A percentile compares a stretch with the other conserved stretches of the same genome.
phyloP scores from a whole-genome alignment of 768 basidiomycete genomes.

The Naganishia friedmannii region DNA sequence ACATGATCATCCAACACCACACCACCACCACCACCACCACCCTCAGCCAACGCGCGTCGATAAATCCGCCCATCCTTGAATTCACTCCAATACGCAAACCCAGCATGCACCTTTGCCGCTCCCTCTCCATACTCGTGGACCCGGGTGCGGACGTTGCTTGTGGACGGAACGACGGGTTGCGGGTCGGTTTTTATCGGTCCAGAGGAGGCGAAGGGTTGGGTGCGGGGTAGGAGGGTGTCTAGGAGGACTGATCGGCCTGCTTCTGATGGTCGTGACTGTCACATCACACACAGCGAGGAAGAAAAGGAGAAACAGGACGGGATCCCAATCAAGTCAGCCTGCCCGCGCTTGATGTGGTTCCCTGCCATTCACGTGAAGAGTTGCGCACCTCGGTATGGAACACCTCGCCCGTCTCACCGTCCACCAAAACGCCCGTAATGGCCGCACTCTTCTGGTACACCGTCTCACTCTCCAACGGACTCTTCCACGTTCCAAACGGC shows the following conservation, averaged over 20 bases:
- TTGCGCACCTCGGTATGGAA: constrained; percentile 57
- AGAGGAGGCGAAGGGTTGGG: constrained; percentile 34
- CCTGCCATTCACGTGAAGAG: too few relatives aligned
- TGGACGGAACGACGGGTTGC: background rate
- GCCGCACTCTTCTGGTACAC: constrained; percentile 53
- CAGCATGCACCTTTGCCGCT: constrained; percentile 59
- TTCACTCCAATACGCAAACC: constrained; percentile 63
- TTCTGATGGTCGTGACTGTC: constrained; percentile 61
- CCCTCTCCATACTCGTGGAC: constrained; percentile 75
- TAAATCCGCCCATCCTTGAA: constrained; percentile 61
- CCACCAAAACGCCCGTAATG: constrained; percentile 58
- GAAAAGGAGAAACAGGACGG: constrained; percentile 16
- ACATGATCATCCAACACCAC: constrained; percentile 43
- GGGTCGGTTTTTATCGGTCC: constrained; percentile 54
- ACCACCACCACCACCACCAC: constrained; percentile 33
- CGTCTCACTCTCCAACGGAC: constrained; percentile 60
- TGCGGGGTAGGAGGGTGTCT: constrained; percentile 44
- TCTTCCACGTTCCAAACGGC: constrained; percentile 65
- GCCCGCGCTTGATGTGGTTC: too few relatives aligned
- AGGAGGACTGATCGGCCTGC: constrained; percentile 62
- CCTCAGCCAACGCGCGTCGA: constrained; percentile 23
- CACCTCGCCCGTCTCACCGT: constrained; percentile 54
- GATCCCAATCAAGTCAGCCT: too few relatives aligned
- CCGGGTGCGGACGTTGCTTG: constrained; percentile 34
- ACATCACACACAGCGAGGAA: too few relatives aligned